phyloP scores from a whole-genome alignment of 2,329 filamentous ascomycete species.

The Fusarium sp. region DNA sequence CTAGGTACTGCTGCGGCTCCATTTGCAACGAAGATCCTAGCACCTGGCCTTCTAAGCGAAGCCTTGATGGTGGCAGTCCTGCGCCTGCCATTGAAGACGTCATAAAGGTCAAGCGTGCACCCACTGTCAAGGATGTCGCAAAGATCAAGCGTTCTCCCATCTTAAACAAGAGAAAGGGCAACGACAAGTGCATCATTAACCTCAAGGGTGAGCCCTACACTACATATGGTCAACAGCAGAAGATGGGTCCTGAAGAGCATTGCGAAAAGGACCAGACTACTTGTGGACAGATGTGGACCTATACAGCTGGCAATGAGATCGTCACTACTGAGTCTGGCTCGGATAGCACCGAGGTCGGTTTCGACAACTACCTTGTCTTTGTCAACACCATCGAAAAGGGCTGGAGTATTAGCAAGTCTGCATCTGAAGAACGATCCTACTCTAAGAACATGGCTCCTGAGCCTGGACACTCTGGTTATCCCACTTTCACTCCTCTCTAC shows the following conservation, averaged over 20 bases:
- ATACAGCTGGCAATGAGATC: conserved; percentile 16
- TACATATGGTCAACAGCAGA: conserved; percentile 8
- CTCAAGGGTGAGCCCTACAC: conserved; percentile 18
- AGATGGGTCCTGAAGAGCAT: conserved; percentile 1
- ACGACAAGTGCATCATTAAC: conserved; percentile 19
- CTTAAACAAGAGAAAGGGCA: conserved; percentile 6
- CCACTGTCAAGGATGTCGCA: conserved; percentile 3
- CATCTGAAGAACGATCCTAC: conserved; percentile 7
- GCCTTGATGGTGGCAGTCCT: not conserved
- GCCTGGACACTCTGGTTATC: conserved; percentile 18
- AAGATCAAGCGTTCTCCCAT: conserved; percentile 10
- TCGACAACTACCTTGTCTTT: conserved; percentile 10
- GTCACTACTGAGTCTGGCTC: not conserved
- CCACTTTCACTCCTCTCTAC: conserved; percentile 28
- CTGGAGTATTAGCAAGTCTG: conserved; percentile 15
- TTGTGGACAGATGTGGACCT: conserved; percentile 10
- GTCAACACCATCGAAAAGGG: conserved; percentile 13
- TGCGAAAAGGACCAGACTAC: conserved; percentile 10
- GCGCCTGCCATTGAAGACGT: not conserved
- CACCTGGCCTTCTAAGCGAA: conserved; percentile 1
- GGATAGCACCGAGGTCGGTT: conserved; percentile 19
- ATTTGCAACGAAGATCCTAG: conserved; percentile 4
- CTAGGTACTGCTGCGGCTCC: conserved; percentile 6
- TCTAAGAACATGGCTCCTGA: conserved; percentile 16
- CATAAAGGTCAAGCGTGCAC: conserved; percentile 5